phyloP scores from a whole-genome alignment of 768 basidiomycete species.

The Calocybe indica region DNA sequence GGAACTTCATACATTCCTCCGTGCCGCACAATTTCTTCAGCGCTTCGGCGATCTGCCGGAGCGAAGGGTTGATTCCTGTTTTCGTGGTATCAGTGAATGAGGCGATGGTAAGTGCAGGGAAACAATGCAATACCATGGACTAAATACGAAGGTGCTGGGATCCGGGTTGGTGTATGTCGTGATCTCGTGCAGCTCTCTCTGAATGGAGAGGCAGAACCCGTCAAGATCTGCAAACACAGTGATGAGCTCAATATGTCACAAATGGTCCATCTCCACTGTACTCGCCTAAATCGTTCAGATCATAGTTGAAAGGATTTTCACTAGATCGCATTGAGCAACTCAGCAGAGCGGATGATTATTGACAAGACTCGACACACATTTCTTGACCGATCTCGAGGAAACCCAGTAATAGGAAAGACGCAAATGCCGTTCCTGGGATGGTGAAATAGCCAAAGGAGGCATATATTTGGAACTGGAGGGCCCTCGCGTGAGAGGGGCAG shows the following conservation, averaged over 20 bases:
- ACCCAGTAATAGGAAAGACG: slow-evolving; percentile 57
- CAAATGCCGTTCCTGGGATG: slow-evolving; percentile 59
- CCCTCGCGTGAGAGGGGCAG: slow-evolving; percentile 4
- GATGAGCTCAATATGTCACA: neutral
- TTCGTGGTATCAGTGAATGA: neutral
- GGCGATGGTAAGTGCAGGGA: neutral
- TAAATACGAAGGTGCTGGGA: slow-evolving; percentile 50
- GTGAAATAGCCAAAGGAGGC: slow-evolving; percentile 35
- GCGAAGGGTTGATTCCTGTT: slow-evolving; percentile 64
- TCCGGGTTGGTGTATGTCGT: slow-evolving; percentile 59
- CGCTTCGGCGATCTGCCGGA: slow-evolving; percentile 54
- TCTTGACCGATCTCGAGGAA: slow-evolving; percentile 69
- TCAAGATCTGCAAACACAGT: slow-evolving; percentile 45
- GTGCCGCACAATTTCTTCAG: slow-evolving; percentile 41
- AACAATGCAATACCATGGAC: slow-evolving; percentile 25
- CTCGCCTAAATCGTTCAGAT: slow-evolving; percentile 58
- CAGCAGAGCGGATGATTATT: neutral
- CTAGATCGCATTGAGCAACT: slow-evolving; percentile 19
- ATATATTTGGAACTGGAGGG: slow-evolving; percentile 44
- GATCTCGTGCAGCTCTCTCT: slow-evolving; percentile 67
- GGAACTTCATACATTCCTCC: slow-evolving; percentile 27
- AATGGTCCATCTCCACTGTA: neutral
- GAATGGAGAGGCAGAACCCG: slow-evolving; percentile 61
- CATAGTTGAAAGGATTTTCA: slow-evolving; percentile 67
- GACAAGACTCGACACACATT: slow-evolving; percentile 31